A percentile compares a stretch with the other conserved stretches of the same genome.
phyloP scores from a whole-genome alignment of 164 flowering plant species.

The Paratinospora sagittata region DNA sequence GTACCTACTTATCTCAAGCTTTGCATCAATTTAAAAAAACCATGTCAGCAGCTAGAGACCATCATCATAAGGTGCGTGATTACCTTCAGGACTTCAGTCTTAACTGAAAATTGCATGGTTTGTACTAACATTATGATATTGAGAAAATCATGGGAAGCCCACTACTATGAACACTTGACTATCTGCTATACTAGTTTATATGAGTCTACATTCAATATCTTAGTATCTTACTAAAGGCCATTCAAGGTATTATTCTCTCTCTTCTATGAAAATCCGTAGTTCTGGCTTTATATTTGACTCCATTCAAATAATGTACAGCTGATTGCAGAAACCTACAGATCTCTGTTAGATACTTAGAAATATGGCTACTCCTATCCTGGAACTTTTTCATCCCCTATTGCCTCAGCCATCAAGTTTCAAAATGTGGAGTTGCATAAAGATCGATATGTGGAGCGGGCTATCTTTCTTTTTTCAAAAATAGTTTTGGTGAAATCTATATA shows the following conservation, averaged over 20 bases:
- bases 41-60: conserved; percentile 28
- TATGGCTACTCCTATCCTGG: too few relatives aligned
- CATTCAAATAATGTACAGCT: not conserved
- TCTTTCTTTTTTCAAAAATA: too few relatives aligned
- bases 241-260: not conserved
- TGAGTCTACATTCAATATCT: not conserved
- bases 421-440: too few relatives aligned
- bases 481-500: too few relatives aligned
- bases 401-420: too few relatives aligned
- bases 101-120: not conserved
- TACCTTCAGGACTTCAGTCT: not conserved
- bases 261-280: too few relatives aligned
- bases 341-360: too few relatives aligned
- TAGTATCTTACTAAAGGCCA: not conserved
- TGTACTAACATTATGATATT: not conserved
- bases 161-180: not conserved
- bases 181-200: not conserved
- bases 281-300: not conserved
- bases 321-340: too few relatives aligned
- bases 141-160: not conserved
- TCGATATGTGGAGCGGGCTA: too few relatives aligned
- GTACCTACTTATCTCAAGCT: conserved; percentile 30
- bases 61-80: conserved; percentile 61
- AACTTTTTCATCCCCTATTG: too few relatives aligned
- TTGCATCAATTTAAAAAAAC: conserved; percentile 25